These are phyloP conservation scores for Triticum aestivum DNA, from an alignment of 176 grass and related monocot genomes.

Conservation along the genomic window IWGSC_CS_RefSeq_v2.1 NC_057798.1:415555971-415556470, in stretches of 20 bases:
- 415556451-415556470: too few species aligned
- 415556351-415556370: too few species aligned
- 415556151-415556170: not conserved
- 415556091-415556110: not conserved
- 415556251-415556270: not conserved
- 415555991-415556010: not conserved
- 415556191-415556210: not conserved
- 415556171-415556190: not conserved
- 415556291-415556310: not conserved
- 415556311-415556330: not conserved
- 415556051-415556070: not conserved
- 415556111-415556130: not conserved
- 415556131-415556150: not conserved
- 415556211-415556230: conserved; percentile 5
- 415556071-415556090: conserved; percentile 1
- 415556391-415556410: too few species aligned
- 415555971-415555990: not conserved
- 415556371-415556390: too few species aligned
- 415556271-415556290: not conserved
- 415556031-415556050: not conserved
- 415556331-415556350: too few species aligned
- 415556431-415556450: too few species aligned
- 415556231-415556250: not conserved
- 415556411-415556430: too few species aligned
- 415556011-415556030: not conserved